These are phyloP conservation scores for Trichoderma koningii DNA, from an alignment of 2,329 filamentous ascomycete genomes.

Conservation along the genomic window DNA sequence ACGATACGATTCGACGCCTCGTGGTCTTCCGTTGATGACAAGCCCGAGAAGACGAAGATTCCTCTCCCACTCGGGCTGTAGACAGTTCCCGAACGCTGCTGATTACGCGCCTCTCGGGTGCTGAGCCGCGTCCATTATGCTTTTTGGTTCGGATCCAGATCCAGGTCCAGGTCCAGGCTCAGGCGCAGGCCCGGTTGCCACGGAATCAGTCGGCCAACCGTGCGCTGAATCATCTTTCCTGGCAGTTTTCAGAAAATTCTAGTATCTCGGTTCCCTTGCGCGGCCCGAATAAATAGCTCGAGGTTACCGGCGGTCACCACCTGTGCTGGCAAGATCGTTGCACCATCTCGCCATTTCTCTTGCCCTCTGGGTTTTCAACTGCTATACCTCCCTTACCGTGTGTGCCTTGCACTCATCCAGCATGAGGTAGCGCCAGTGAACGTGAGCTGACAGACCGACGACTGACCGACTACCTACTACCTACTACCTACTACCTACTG, in stretches of 20 bases:
- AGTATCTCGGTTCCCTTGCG: conserved; percentile 12
- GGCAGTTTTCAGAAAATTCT: not conserved
- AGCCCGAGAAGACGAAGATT: not conserved
- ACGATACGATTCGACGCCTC: too few relatives aligned
- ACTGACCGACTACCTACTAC: not conserved
- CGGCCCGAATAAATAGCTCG: conserved; percentile 27
- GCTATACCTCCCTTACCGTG: not conserved
- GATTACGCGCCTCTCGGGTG: conserved; percentile 7
- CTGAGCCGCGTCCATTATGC: conserved; percentile 14
- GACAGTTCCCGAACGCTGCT: conserved; percentile 10
- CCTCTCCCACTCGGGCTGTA: conserved; percentile 17
- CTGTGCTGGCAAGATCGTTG: not conserved
- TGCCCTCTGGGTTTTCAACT: too few relatives aligned
- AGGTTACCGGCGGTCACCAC: conserved; percentile 4
- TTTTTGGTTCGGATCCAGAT: not conserved
- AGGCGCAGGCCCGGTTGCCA: conserved; percentile 1
- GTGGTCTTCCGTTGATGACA: too few relatives aligned
- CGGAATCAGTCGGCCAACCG: conserved; percentile 17
- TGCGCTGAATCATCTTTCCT: conserved; percentile 12
- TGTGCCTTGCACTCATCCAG: conserved; percentile 14
- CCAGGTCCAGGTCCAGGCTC: not conserved
- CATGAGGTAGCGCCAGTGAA: conserved; percentile 15
- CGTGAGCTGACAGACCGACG: too few relatives aligned
- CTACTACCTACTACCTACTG: not conserved
- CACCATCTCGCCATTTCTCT: not conserved